Evolutionary conservation across 805 yeast genomes (phyloP), one percentile per base, ranked within the genome.

Genomic region (Yarrowia osloensis): DNA sequence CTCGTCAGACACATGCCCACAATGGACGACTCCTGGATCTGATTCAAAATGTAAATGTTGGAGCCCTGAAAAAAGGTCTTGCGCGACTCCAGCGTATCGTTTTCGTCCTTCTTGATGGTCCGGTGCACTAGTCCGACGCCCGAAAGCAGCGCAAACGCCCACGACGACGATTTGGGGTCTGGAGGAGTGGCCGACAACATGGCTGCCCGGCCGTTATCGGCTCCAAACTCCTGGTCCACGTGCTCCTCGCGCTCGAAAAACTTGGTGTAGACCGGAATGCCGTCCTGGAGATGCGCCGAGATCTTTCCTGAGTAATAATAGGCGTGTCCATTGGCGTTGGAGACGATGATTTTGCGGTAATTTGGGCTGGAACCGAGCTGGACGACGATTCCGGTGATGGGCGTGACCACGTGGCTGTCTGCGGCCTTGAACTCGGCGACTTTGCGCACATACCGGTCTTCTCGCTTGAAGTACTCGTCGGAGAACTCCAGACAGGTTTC

Each of bases 121-220:
- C 85, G 84, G 70, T 81, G 80, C 0, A 83, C 80, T 0, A 83
- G 74, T 2, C 86, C 87, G 5, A 79, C 77, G 12, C 79, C 76
- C 9, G 83, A 83, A 5, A 82, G 69, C 85, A 86, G 81, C 0
- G 84, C 85, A 71, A 82, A 81, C 9, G 72, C 47, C 66, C 66
- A 61, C 1, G 52, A 44, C 15, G 63, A 57, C 1, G 63, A 57
- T 21, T 61, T 44, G 12, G 52, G 66, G 17, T 61, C 54, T 5
- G 66, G 66, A 24, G 66, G 54, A 29, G 66, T 61, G 5, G 47
- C 54, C 4, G 66, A 29, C 19, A 61, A 13, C 40, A 61, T 24
- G 13, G 66, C 63, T 4, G 49, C 49, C 13, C 37, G 7, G 3
- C 49, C 47, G 22, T 15, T 40, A 28, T 39, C 63, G 1, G 49